Percentiles rank a stretch among this genome's conserved stretches.
These are phyloP conservation scores for Phytophthora lateralis DNA, from an alignment of 352 stramenopile genomes.

Conservation along the genomic window DNA sequence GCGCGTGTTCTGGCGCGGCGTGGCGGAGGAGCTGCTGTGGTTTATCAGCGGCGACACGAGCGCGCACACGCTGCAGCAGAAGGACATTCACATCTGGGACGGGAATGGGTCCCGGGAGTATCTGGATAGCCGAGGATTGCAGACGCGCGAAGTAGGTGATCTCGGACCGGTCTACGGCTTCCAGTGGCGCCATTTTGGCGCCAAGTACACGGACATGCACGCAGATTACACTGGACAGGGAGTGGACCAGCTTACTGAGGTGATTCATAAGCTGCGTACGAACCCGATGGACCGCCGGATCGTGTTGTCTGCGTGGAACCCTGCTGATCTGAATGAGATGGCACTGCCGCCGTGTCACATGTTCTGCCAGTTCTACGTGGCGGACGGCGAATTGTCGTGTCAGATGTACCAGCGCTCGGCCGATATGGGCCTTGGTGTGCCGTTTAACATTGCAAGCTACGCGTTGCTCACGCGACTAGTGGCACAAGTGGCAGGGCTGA, in stretches of 20 bases:
- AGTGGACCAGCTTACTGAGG: constrained; percentile 98
- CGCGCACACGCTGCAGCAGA: constrained; percentile 95
- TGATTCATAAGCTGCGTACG: constrained; percentile 97
- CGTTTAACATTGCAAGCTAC: constrained; percentile 99
- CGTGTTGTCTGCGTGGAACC: constrained; percentile 99
- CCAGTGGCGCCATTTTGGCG: constrained; percentile 99
- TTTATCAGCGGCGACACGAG: constrained; percentile 98
- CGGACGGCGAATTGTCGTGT: constrained; percentile 81
- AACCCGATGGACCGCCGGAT: constrained; percentile 98
- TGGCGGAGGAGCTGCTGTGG: constrained; percentile 99
- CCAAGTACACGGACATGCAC: constrained; percentile 98
- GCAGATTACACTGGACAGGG: constrained; percentile 98
- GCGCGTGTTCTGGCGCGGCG: constrained; percentile 98
- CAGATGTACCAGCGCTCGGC: constrained; percentile 99
- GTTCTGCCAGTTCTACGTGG: constrained; percentile 97
- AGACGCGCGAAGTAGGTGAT: constrained; percentile 96
- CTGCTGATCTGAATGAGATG: constrained; percentile 96
- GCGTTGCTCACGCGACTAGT: constrained; percentile 97
- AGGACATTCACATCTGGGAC: constrained; percentile 99
- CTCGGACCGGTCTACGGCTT: constrained; percentile 97
- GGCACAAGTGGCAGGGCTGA: constrained; percentile 93
- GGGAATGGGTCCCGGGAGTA: constrained; percentile 98
- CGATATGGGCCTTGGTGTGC: constrained; percentile 99
- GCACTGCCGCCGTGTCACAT: constrained; percentile 99
- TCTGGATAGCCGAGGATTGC: constrained; percentile 92